These are phyloP conservation scores for Cardamine chenopodiifolia DNA, from an alignment of 345 rosid genomes.

Conservation along the genomic window DNA sequence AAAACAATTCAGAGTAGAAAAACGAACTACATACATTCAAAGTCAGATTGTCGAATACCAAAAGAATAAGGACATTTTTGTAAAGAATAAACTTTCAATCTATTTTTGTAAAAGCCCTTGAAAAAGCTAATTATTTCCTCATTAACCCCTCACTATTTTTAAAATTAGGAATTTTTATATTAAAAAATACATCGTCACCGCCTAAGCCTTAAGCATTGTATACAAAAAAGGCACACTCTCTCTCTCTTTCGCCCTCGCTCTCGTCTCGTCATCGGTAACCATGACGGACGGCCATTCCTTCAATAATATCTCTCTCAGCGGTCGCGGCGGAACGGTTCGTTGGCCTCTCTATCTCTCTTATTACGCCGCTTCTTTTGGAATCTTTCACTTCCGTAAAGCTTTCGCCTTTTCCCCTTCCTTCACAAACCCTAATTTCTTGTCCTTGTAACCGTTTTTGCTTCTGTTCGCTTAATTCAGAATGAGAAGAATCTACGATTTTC, in stretches of 20 bases:
- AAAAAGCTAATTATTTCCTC: background rate
- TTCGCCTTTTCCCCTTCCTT: background rate
- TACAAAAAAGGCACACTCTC: background rate
- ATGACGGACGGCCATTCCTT: slow-evolving; percentile 83
- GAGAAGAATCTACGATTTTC: background rate
- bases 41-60: too few relatives aligned
- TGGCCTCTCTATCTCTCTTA: background rate
- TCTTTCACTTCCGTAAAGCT: background rate
- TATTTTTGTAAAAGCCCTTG: background rate
- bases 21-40: too few relatives aligned
- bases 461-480: background rate
- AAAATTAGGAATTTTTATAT: background rate
- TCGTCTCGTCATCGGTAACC: slow-evolving; percentile 22
- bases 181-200: background rate
- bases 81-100: background rate
- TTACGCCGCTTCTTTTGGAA: background rate
- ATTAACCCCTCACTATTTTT: background rate
- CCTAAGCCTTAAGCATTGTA: background rate
- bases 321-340: slow-evolving; percentile 81
- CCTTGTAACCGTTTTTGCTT: background rate
- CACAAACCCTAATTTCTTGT: slow-evolving; percentile 28
- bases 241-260: background rate
- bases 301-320: slow-evolving; percentile 80
- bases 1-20: too few relatives aligned
- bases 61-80: background rate